phyloP scores from a whole-genome alignment of 169 alveolate genomes.

The Plasmodium inui region DNA sequence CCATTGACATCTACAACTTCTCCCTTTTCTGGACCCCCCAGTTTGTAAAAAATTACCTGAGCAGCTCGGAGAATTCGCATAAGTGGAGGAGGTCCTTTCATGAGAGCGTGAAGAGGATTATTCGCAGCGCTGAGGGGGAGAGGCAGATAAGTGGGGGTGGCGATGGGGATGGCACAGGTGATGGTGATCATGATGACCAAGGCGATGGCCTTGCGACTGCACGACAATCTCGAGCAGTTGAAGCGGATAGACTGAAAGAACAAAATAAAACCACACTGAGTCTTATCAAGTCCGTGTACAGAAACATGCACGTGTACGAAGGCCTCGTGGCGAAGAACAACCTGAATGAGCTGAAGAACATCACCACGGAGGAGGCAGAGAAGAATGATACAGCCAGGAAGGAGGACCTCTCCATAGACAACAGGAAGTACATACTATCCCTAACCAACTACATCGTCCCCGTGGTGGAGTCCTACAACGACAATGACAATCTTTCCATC shows the following conservation, averaged over 20 bases:
- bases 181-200: neutral
- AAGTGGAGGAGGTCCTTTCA: slow-evolving; percentile 2
- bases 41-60: slow-evolving; percentile 39
- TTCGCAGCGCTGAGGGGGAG: neutral
- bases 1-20: slow-evolving; percentile 63
- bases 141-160: neutral
- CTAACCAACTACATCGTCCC: slow-evolving; percentile 71
- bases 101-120: neutral
- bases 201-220: neutral
- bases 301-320: slow-evolving; percentile 6
- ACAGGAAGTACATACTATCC: slow-evolving; percentile 40
- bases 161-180: neutral
- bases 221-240: no score
- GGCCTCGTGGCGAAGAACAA: slow-evolving; percentile 5
- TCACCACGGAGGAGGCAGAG: slow-evolving; percentile 7
- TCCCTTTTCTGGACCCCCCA: slow-evolving; percentile 66
- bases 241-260: neutral
- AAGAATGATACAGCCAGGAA: neutral
- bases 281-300: neutral
- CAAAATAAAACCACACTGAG: neutral
- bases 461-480: slow-evolving; percentile 55
- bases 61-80: slow-evolving; percentile 2
- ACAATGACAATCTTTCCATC: slow-evolving; percentile 59
- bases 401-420: slow-evolving; percentile 16
- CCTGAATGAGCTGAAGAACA: neutral